A percentile compares a stretch with the other conserved stretches of the same genome.
These are phyloP conservation scores for Geotrichum aggregatum DNA, from an alignment of 1,139 yeast species.

Conservation along the genomic window DNA sequence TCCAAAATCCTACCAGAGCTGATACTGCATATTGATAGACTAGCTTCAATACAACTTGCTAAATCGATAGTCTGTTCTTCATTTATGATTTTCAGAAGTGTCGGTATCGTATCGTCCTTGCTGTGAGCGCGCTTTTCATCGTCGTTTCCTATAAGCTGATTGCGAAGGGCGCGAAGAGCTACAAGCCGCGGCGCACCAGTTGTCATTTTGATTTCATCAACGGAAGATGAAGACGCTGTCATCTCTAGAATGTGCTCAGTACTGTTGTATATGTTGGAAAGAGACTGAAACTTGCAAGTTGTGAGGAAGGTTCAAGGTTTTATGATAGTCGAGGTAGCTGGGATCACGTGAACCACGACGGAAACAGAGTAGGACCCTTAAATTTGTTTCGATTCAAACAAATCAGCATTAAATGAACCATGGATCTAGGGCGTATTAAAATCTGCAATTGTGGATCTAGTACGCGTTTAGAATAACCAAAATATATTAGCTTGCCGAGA, in stretches of 20 bases:
- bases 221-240: constrained; percentile 18
- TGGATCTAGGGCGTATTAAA: too few species aligned
- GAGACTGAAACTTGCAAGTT: neutral
- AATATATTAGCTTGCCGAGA: too few species aligned
- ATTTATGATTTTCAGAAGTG: constrained; percentile 29
- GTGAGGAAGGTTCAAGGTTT: too few species aligned
- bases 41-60: constrained; percentile 33
- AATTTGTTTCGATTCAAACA: too few species aligned
- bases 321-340: too few species aligned
- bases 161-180: constrained; percentile 34
- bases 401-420: too few species aligned
- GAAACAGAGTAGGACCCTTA: too few species aligned
- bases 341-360: too few species aligned
- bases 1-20: constrained; percentile 30
- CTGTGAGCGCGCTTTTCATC: constrained; percentile 34
- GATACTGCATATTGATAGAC: constrained; percentile 35
- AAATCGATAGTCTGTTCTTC: constrained; percentile 9
- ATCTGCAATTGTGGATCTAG: too few species aligned
- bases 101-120: constrained; percentile 29
- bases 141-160: constrained; percentile 38
- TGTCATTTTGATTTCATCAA: constrained; percentile 4
- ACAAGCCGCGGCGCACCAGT: constrained; percentile 23
- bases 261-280: too few species aligned
- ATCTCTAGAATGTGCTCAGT: constrained; percentile 5
- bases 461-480: too few species aligned